Evolutionary conservation across 768 basidiomycete species (phyloP).

Genomic region (Cystobasidiopsis lactophilus): DNA sequence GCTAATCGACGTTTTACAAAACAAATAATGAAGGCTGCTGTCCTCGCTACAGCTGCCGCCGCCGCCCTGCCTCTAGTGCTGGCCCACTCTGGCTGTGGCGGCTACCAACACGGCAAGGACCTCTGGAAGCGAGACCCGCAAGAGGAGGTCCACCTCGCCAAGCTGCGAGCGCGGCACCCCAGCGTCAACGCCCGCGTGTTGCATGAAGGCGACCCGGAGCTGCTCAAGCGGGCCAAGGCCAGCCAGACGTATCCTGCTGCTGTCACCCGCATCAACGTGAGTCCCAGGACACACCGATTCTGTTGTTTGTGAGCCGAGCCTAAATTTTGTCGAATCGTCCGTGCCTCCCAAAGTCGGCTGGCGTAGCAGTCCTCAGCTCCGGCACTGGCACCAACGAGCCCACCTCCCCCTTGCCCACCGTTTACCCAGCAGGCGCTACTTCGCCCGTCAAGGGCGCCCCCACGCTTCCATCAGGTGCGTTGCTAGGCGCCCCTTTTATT

Average conservation of each 20-base stretch:
- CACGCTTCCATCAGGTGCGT: slow-evolving; percentile 33
- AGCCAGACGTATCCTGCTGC: background rate
- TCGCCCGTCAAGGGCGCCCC: slow-evolving; percentile 47
- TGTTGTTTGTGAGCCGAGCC: background rate
- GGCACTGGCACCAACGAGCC: slow-evolving; percentile 22
- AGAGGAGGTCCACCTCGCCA: slow-evolving; percentile 3
- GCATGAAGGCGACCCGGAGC: background rate
- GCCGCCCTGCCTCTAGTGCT: background rate
- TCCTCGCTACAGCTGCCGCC: background rate
- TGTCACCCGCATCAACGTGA: background rate
- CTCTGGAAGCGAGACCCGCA: background rate
- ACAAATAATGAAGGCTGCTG: background rate
- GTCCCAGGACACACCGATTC: background rate
- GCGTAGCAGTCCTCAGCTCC: slow-evolving; percentile 6
- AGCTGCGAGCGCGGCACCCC: slow-evolving; percentile 1
- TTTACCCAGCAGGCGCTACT: slow-evolving; percentile 38
- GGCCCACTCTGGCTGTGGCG: background rate
- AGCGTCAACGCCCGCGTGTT: slow-evolving; percentile 4
- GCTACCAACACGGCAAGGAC: background rate
- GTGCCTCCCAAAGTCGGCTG: background rate
- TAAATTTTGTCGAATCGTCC: background rate
- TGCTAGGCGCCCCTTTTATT: too few relatives aligned
- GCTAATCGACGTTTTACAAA: too few relatives aligned
- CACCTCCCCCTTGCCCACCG: slow-evolving; percentile 32
- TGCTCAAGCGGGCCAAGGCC: slow-evolving; percentile 3